A percentile compares a stretch with the other conserved stretches of the same genome.
These are phyloP conservation scores for Raffaelea albimanens DNA, from an alignment of 2,329 filamentous ascomycete genomes.

Conservation along the genomic window DNA sequence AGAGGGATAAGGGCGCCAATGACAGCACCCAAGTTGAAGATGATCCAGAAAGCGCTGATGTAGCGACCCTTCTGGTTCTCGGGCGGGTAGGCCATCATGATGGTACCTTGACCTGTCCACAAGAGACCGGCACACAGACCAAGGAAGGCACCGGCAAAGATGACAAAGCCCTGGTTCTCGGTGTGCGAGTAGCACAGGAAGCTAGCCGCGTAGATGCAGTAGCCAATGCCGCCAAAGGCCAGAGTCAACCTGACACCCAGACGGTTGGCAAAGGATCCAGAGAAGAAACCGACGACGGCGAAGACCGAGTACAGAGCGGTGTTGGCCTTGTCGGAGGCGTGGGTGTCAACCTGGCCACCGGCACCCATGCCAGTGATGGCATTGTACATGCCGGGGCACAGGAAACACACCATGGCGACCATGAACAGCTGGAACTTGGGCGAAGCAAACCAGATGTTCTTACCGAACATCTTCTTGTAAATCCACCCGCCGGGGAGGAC, in stretches of 20 bases:
- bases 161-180: slow-evolving; percentile 57
- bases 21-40: slow-evolving; percentile 86
- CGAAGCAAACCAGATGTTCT: slow-evolving; percentile 61
- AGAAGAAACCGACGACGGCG: slow-evolving; percentile 56
- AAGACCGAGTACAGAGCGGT: slow-evolving; percentile 40
- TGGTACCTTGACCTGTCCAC: slow-evolving; percentile 74
- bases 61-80: slow-evolving; percentile 79
- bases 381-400: slow-evolving; percentile 26
- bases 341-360: slow-evolving; percentile 15
- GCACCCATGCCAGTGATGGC: slow-evolving; percentile 17
- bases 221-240: slow-evolving; percentile 64
- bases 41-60: slow-evolving; percentile 88
- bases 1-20: slow-evolving; percentile 74
- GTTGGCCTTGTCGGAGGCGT: slow-evolving; percentile 21
- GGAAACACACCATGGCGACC: slow-evolving; percentile 57
- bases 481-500: slow-evolving; percentile 50
- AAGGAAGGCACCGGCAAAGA: slow-evolving; percentile 66
- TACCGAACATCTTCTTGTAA: slow-evolving; percentile 52
- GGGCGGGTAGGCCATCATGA: slow-evolving; percentile 82
- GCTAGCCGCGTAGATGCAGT: slow-evolving; percentile 63
- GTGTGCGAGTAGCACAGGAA: slow-evolving; percentile 65
- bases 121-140: slow-evolving; percentile 71
- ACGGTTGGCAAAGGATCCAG: slow-evolving; percentile 68
- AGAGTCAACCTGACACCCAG: slow-evolving; percentile 61
- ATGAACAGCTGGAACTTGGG: slow-evolving; percentile 63